A percentile compares a stretch with the other conserved stretches of the same genome.
These are phyloP conservation scores for Didymella pomorum DNA, from an alignment of 2,329 filamentous ascomycete species.

Conservation along the genomic window DNA sequence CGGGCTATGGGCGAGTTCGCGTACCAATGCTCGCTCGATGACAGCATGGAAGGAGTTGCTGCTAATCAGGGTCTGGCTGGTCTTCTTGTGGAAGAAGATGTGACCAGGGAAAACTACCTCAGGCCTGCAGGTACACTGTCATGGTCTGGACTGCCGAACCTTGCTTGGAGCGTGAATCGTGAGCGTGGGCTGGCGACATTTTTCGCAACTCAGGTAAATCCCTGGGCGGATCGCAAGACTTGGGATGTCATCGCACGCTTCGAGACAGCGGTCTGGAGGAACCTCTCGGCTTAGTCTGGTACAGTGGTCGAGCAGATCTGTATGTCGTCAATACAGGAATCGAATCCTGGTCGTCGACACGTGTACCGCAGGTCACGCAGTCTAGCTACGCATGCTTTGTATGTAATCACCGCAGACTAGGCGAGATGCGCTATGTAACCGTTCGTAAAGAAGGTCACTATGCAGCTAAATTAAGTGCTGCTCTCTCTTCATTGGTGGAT, in stretches of 20 bases:
- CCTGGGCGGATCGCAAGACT: conserved; percentile 30
- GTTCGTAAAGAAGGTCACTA: not conserved
- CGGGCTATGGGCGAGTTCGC: conserved; percentile 20
- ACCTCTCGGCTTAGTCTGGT: conserved; percentile 6
- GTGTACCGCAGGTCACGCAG: not conserved
- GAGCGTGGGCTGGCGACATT: conserved; percentile 32
- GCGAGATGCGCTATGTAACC: not conserved
- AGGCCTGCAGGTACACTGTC: conserved; percentile 32
- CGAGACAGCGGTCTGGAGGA: conserved; percentile 36
- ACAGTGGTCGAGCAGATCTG: not conserved
- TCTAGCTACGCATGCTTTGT: not conserved
- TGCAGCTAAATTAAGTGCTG: not conserved
- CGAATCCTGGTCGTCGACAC: not conserved
- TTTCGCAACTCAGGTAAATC: conserved; percentile 37
- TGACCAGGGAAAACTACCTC: conserved; percentile 17
- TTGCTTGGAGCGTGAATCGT: conserved; percentile 35
- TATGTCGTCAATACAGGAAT: not conserved
- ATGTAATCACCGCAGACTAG: not conserved
- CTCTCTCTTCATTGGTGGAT: conserved; percentile 3
- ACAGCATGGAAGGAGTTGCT: conserved; percentile 23
- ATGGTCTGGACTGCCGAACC: conserved; percentile 36
- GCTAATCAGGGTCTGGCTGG: conserved; percentile 31
- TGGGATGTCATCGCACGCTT: conserved; percentile 28
- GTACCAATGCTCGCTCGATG: conserved; percentile 19
- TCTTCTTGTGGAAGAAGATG: not conserved